Percentiles rank a stretch among this genome's conserved stretches.
These are phyloP conservation scores for Pyropia yezoensis DNA, from an alignment of 23 red algal species.

Conservation along the genomic window DNA sequence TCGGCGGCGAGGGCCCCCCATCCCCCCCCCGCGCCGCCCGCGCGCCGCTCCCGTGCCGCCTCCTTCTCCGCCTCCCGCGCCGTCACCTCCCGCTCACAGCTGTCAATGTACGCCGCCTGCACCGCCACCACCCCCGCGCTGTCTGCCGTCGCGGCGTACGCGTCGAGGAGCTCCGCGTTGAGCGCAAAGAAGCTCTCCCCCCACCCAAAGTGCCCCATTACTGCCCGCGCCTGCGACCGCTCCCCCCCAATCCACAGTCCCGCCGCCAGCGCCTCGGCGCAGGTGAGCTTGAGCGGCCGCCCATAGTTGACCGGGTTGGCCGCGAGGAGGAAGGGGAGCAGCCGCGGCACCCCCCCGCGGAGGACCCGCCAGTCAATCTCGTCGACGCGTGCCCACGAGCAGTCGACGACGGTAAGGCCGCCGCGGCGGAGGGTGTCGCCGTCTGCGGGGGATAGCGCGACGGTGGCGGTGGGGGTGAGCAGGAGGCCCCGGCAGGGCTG, in stretches of 20 bases:
- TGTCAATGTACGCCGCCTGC: slow-evolving; percentile 47
- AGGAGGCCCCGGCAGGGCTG: slow-evolving; percentile 53
- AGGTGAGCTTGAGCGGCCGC: slow-evolving; percentile 48
- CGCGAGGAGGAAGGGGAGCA: slow-evolving; percentile 87
- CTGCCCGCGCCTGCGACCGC: slow-evolving; percentile 14
- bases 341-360: slow-evolving; percentile 26
- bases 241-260: slow-evolving; percentile 61
- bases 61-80: slow-evolving; percentile 19
- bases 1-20: neutral
- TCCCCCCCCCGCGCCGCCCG: neutral
- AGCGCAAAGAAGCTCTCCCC: slow-evolving; percentile 78
- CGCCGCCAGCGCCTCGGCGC: slow-evolving; percentile 90
- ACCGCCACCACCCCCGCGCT: slow-evolving; percentile 50
- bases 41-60: neutral
- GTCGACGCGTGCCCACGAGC: slow-evolving; percentile 92
- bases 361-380: slow-evolving; percentile 55
- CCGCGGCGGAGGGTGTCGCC: slow-evolving; percentile 8
- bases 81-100: slow-evolving; percentile 34
- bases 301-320: slow-evolving; percentile 97
- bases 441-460: slow-evolving; percentile 58
- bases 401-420: slow-evolving; percentile 85
- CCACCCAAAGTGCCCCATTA: slow-evolving; percentile 72
- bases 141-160: slow-evolving; percentile 51
- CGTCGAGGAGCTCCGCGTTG: slow-evolving; percentile 52
- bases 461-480: slow-evolving; percentile 37